A percentile compares a stretch with the other conserved stretches of the same genome.
These are phyloP conservation scores for Glebionis coronaria DNA, from an alignment of 129 eudicot species.

Conservation along the genomic window DNA sequence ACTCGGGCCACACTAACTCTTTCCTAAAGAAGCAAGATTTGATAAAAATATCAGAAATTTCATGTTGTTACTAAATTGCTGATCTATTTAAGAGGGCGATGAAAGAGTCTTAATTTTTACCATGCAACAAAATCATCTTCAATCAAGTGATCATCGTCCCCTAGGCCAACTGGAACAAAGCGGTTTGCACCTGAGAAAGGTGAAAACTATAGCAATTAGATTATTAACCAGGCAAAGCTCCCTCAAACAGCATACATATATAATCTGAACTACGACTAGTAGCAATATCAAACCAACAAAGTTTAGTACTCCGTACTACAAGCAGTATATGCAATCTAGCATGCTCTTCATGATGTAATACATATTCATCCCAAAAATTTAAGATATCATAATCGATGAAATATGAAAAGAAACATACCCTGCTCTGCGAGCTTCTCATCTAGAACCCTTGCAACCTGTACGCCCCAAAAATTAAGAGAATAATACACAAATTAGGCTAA, in stretches of 20 bases:
- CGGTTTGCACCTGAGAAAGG: slow-evolving; percentile 72
- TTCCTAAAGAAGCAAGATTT: slow-evolving; percentile 50
- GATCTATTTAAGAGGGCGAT: background rate
- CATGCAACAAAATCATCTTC: slow-evolving; percentile 97
- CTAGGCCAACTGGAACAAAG: slow-evolving; percentile 86
- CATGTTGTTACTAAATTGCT: background rate
- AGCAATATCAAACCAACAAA: background rate
- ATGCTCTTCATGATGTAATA: background rate
- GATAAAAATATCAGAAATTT: background rate
- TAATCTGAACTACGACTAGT: background rate
- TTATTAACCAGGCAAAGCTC: background rate
- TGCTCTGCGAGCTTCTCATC: slow-evolving; percentile 64
- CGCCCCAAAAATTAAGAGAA: background rate
- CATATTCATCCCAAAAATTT: background rate
- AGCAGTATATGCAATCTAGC: background rate
- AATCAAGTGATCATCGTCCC: slow-evolving; percentile 96
- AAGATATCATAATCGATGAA: background rate
- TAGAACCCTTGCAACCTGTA: slow-evolving; percentile 76
- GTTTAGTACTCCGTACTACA: background rate
- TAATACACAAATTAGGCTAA: slow-evolving; percentile 19
- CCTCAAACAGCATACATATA: background rate
- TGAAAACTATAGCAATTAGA: slow-evolving; percentile 12
- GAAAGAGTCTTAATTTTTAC: slow-evolving; percentile 33
- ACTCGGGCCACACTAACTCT: slow-evolving; percentile 89
- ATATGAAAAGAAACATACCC: slow-evolving; percentile 45